Evolutionary conservation across 176 grass and related monocot genomes (phyloP).

Genomic region (Oryza officinalis): DNA sequence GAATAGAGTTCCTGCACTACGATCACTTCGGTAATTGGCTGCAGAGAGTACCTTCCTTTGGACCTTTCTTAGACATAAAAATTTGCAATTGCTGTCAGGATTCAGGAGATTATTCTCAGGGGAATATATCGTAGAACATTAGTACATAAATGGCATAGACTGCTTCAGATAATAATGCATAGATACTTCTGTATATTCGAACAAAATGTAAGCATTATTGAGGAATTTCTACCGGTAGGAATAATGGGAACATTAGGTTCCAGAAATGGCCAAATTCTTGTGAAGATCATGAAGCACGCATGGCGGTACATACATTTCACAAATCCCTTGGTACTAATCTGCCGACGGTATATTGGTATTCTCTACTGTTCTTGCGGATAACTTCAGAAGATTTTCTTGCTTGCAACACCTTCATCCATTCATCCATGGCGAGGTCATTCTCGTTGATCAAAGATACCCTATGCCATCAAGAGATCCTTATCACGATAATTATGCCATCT

Average conservation of each 20-base stretch:
- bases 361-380: background rate
- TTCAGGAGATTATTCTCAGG: constrained; percentile 20
- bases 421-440: background rate
- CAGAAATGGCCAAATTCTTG: background rate
- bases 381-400: background rate
- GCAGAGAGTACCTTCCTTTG: background rate
- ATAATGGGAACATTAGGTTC: constrained; percentile 34
- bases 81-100: constrained; percentile 14
- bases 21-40: background rate
- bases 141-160: background rate
- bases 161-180: constrained; percentile 13
- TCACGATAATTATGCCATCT: constrained; percentile 28
- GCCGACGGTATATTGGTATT: background rate
- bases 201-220: constrained; percentile 39
- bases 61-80: constrained; percentile 21
- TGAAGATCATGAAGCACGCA: background rate
- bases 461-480: constrained; percentile 37
- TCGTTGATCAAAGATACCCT: constrained; percentile 38
- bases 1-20: constrained; percentile 11
- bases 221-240: constrained; percentile 24
- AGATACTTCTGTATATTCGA: constrained; percentile 21
- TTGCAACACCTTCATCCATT: background rate
- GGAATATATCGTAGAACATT: constrained; percentile 27
- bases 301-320: background rate
- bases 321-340: background rate